These are phyloP conservation scores for Luffa acutangula DNA, from an alignment of 306 rosid genomes.

Conservation along the genomic window DNA sequence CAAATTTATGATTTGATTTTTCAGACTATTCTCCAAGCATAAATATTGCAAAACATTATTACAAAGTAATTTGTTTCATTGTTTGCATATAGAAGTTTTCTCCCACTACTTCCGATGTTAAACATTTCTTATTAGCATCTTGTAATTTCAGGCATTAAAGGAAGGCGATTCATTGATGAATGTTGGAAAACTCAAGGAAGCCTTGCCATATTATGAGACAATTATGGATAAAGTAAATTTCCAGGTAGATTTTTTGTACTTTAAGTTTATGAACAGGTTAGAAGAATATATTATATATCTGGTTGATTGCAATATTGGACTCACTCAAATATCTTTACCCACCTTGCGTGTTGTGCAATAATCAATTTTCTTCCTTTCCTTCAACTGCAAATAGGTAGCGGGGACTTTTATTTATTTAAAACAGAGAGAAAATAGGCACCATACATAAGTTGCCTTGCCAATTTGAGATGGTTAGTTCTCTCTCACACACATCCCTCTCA, in stretches of 20 bases:
- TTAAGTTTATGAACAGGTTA: neutral
- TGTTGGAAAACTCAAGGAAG: slow-evolving; percentile 54
- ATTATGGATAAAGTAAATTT: slow-evolving; percentile 60
- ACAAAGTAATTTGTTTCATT: neutral
- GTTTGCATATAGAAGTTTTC: neutral
- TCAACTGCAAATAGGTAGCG: neutral
- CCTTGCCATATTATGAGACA: slow-evolving; percentile 57
- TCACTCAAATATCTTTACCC: neutral
- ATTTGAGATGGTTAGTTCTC: neutral
- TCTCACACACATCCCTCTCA: neutral
- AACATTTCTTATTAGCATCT: neutral
- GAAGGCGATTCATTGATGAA: slow-evolving; percentile 75
- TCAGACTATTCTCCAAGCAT: neutral
- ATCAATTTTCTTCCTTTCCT: neutral
- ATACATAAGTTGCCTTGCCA: neutral
- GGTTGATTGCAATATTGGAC: neutral
- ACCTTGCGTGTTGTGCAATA: neutral
- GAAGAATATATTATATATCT: neutral
- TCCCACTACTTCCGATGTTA: neutral
- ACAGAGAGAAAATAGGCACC: neutral
- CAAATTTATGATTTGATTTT: neutral
- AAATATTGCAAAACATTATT: neutral
- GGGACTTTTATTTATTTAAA: neutral
- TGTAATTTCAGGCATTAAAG: slow-evolving; percentile 37
- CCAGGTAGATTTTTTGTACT: slow-evolving; percentile 36